Evolutionary conservation across 345 rosid species (phyloP).

Genomic region (Syzygium aromaticum): DNA sequence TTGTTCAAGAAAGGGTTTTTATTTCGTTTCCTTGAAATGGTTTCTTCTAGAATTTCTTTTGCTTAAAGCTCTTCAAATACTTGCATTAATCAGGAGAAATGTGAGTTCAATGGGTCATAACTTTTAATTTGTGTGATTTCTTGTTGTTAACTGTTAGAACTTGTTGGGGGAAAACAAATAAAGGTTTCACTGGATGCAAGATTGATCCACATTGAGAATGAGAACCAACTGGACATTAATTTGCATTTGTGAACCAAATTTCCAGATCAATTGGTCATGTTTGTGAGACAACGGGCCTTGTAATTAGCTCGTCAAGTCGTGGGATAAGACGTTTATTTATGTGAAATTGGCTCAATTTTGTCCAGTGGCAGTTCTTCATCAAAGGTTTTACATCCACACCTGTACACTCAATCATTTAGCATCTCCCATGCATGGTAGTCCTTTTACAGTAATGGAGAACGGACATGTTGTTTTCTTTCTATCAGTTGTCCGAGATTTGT

Average conservation of each 20-base stretch:
- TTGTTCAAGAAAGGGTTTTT: background rate
- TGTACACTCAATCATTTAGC: background rate
- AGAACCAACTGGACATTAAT: background rate
- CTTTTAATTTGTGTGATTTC: background rate
- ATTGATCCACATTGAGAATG: background rate
- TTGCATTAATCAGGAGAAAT: background rate
- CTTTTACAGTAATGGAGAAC: background rate
- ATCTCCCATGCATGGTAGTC: background rate
- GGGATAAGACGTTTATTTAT: background rate
- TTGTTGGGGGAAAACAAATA: background rate
- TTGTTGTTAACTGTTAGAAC: background rate
- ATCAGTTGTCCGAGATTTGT: background rate
- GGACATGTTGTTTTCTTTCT: background rate
- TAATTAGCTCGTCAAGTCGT: background rate
- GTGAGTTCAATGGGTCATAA: background rate
- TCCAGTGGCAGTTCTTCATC: background rate
- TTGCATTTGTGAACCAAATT: background rate
- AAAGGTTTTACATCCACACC: background rate
- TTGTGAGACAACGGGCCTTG: background rate
- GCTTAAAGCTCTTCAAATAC: background rate
- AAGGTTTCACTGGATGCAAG: background rate
- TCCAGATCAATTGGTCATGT: background rate
- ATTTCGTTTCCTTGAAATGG: background rate
- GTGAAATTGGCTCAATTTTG: background rate
- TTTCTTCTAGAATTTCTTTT: background rate